A percentile compares a stretch with the other conserved stretches of the same genome.
These are phyloP conservation scores for Diaporthe citri DNA, from an alignment of 2,329 filamentous ascomycete genomes.

Conservation along the genomic window DNA sequence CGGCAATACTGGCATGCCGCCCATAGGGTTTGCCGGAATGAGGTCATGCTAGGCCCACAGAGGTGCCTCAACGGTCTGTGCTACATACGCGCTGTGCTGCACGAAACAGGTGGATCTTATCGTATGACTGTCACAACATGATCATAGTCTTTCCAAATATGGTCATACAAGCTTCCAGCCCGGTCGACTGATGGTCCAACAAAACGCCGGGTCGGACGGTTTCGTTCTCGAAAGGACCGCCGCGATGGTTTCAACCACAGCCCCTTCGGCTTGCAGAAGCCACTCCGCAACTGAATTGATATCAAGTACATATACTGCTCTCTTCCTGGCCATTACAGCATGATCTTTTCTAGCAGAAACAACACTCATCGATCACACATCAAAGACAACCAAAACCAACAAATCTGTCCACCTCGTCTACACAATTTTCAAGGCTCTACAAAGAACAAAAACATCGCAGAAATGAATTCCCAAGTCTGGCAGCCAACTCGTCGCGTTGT, in stretches of 20 bases:
- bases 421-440: background rate
- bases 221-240: constrained; percentile 10
- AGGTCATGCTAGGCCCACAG: constrained; percentile 20
- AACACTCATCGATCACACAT: background rate
- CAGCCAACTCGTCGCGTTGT: constrained; percentile 33
- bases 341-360: background rate
- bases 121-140: constrained; percentile 27
- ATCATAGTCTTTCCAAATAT: constrained; percentile 14
- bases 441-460: background rate
- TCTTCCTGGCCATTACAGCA: background rate
- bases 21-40: constrained; percentile 17
- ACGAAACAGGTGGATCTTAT: constrained; percentile 26
- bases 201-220: constrained; percentile 19
- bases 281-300: background rate
- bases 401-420: background rate
- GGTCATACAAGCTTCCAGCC: constrained; percentile 19
- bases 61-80: constrained; percentile 24
- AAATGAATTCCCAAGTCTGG: constrained; percentile 32
- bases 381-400: background rate
- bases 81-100: constrained; percentile 26
- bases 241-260: constrained; percentile 19
- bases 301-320: constrained; percentile 10
- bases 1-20: constrained; percentile 19
- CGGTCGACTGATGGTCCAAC: constrained; percentile 14
- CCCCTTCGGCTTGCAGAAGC: constrained; percentile 5